Conservation (phyloP, 2,329 filamentous ascomycete genomes). For the Microdochium nivale region DNA sequence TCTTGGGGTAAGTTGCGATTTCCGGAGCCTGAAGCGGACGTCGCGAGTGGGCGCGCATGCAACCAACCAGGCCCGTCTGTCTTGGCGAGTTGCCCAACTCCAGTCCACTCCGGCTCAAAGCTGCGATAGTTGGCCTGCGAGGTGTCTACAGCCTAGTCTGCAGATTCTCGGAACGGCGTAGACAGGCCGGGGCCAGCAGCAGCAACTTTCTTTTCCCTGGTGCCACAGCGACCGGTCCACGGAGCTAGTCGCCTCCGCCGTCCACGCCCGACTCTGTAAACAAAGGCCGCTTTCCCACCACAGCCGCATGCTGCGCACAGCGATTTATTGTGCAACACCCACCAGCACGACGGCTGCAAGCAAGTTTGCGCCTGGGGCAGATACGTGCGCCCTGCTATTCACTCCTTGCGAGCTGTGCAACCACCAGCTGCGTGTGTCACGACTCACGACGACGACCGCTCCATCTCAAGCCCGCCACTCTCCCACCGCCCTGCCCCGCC, state of each 20-base stretch:
- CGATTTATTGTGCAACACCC: not conserved
- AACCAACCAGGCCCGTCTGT: not conserved
- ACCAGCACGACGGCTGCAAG: not conserved
- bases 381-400: not conserved
- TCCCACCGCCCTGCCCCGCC: conserved; percentile 1
- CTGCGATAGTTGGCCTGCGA: too few relatives aligned
- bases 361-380: not conserved
- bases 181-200: too few relatives aligned
- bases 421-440: not conserved
- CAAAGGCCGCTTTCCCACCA: not conserved
- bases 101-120: too few relatives aligned
- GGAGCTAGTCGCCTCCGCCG: not conserved
- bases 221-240: not conserved
- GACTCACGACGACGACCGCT: not conserved
- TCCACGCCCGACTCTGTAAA: not conserved
- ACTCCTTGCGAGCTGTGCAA: not conserved
- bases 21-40: not conserved
- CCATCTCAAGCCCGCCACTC: not conserved
- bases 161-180: too few relatives aligned
- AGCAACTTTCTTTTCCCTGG: not conserved
- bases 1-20: not conserved
- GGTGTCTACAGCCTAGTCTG: too few relatives aligned
- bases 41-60: not conserved
- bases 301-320: not conserved
- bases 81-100: not conserved